Conservation (phyloP, 2,329 filamentous ascomycete genomes). For the Alternaria atra region DNA sequence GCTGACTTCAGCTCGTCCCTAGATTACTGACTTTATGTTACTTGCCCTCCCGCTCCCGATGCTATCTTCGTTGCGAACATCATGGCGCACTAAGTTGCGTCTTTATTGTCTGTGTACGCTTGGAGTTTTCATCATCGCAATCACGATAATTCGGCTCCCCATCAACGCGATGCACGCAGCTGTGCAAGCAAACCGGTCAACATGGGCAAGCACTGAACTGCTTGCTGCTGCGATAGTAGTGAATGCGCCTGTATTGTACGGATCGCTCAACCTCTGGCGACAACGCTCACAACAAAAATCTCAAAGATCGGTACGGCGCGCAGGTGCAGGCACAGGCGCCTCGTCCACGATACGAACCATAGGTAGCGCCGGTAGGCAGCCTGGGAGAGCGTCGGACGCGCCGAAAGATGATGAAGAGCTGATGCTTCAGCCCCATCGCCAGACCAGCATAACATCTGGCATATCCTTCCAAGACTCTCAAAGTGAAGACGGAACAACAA, state of each 20-base stretch:
- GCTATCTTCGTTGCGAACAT: neutral
- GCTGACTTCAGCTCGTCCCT: neutral
- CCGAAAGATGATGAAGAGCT: neutral
- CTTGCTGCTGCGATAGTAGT: neutral
- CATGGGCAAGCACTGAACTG: neutral
- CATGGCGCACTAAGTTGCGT: neutral
- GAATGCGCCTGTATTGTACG: neutral
- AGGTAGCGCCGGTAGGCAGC: neutral
- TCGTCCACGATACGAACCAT: neutral
- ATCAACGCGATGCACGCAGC: neutral
- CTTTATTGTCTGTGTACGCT: neutral
- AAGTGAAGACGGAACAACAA: neutral
- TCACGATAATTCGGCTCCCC: neutral
- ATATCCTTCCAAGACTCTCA: neutral
- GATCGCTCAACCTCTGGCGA: neutral
- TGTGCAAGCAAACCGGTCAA: neutral
- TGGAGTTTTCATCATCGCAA: neutral
- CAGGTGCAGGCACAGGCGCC: neutral
- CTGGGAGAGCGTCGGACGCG: neutral
- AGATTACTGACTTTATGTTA: neutral
- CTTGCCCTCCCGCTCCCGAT: neutral
- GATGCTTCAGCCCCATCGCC: neutral
- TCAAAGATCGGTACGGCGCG: neutral
- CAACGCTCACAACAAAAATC: neutral
- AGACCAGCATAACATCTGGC: neutral